Evolutionary conservation across 2,329 filamentous ascomycete species (phyloP).

Genomic region (Fusarium brachygibbosum): DNA sequence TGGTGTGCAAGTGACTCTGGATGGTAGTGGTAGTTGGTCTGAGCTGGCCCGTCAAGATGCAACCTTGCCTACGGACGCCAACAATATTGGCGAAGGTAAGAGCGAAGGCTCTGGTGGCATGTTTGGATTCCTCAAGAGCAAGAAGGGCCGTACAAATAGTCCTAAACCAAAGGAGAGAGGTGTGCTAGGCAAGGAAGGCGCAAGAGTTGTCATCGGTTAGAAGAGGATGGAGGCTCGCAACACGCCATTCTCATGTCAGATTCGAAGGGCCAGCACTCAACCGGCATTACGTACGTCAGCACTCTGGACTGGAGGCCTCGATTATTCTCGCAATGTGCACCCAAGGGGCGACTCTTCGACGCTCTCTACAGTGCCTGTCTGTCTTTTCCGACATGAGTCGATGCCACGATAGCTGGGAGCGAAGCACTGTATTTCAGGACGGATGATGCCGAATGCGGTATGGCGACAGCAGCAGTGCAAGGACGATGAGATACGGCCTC

Average conservation of each 20-base stretch:
- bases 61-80: slow-evolving; percentile 77
- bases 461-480: slow-evolving; percentile 22
- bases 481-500: slow-evolving; percentile 46
- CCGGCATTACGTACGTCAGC: slow-evolving; percentile 21
- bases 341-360: slow-evolving; percentile 17
- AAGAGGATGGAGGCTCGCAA: slow-evolving; percentile 37
- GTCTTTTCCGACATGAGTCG: slow-evolving; percentile 3
- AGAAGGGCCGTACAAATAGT: slow-evolving; percentile 90
- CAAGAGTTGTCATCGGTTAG: slow-evolving; percentile 82
- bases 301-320: slow-evolving; percentile 13
- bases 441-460: slow-evolving; percentile 16
- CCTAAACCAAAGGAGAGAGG: slow-evolving; percentile 95
- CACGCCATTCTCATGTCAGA: slow-evolving; percentile 32
- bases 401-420: slow-evolving; percentile 16
- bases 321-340: slow-evolving; percentile 14
- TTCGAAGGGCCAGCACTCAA: slow-evolving; percentile 30
- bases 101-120: slow-evolving; percentile 78
- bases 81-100: slow-evolving; percentile 66
- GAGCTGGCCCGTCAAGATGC: slow-evolving; percentile 88
- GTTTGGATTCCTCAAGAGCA: slow-evolving; percentile 89
- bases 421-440: slow-evolving; percentile 25
- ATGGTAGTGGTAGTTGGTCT: slow-evolving; percentile 91
- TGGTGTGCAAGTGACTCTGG: slow-evolving; percentile 90
- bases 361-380: slow-evolving; percentile 16
- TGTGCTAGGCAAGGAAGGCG: slow-evolving; percentile 94